These are phyloP conservation scores for Galium porrigens DNA, from an alignment of 305 asterid genomes.

Conservation along the genomic window DNA sequence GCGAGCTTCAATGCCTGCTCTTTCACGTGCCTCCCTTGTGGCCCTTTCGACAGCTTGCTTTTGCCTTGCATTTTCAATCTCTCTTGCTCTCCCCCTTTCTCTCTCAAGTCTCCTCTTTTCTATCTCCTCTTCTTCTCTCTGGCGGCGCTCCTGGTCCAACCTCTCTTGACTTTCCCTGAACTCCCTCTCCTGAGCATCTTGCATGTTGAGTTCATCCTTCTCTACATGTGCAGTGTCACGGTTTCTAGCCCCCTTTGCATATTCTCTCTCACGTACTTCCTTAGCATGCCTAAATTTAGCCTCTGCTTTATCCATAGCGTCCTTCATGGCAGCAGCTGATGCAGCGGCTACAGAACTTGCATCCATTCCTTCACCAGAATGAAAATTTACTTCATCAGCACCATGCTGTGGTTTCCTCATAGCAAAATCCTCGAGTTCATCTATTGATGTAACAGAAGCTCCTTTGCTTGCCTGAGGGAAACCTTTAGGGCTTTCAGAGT, in stretches of 20 bases:
- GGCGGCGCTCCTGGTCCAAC: slow-evolving; percentile 57
- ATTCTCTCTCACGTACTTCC: slow-evolving; percentile 90
- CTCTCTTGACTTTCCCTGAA: slow-evolving; percentile 51
- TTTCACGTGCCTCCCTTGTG: slow-evolving; percentile 91
- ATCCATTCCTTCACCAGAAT: slow-evolving; percentile 45
- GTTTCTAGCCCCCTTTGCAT: slow-evolving; percentile 62
- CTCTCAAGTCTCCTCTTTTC: slow-evolving; percentile 65
- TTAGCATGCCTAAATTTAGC: slow-evolving; percentile 91
- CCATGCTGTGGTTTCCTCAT: slow-evolving; percentile 44
- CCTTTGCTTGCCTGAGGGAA: slow-evolving; percentile 36
- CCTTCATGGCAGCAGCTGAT: slow-evolving; percentile 99
- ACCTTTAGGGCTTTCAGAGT: slow-evolving; percentile 38
- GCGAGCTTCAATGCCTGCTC: slow-evolving; percentile 71
- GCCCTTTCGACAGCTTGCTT: slow-evolving; percentile 97
- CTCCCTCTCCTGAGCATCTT: slow-evolving; percentile 49
- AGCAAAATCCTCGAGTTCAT: slow-evolving; percentile 85
- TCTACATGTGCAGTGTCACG: slow-evolving; percentile 44
- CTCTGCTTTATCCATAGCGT: slow-evolving; percentile 97
- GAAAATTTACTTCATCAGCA: slow-evolving; percentile 36
- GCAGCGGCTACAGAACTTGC: slow-evolving; percentile 72
- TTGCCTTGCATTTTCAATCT: slow-evolving; percentile 62
- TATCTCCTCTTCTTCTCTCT: slow-evolving; percentile 63
- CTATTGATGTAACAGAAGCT: slow-evolving; percentile 57
- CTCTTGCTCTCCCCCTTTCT: slow-evolving; percentile 42
- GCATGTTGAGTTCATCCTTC: slow-evolving; percentile 33